Conservation (phyloP, 208 protist species). For the Leishmania braziliensis region DNA sequence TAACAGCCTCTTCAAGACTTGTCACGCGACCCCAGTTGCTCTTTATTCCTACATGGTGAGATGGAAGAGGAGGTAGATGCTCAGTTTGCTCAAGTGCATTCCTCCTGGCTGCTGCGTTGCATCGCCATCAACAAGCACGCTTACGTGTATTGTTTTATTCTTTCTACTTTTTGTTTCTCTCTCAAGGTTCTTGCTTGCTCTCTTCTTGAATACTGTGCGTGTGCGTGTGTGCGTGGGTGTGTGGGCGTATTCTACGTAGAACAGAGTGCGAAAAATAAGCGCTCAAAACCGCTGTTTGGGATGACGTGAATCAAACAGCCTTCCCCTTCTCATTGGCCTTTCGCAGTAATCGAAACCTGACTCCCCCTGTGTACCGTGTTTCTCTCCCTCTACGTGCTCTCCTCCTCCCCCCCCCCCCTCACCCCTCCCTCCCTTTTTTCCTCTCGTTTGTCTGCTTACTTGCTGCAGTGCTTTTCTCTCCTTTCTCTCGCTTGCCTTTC, state of each 20-base stretch:
- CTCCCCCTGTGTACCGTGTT: not conserved
- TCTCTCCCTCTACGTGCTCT: not conserved
- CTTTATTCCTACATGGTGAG: not conserved
- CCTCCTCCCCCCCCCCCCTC: not conserved
- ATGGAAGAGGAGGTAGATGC: not conserved
- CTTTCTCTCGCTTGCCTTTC: not conserved
- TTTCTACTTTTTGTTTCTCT: not conserved
- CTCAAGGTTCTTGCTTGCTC: not conserved
- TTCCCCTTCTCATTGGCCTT: not conserved
- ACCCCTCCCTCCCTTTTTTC: not conserved
- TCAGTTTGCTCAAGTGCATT: not conserved
- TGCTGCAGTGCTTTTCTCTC: not conserved
- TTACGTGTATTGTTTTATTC: not conserved
- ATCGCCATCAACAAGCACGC: not conserved
- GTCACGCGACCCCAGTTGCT: not conserved
- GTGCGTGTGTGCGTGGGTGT: slow-evolving; percentile 2
- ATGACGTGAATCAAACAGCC: not conserved
- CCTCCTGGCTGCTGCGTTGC: not conserved
- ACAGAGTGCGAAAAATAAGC: not conserved
- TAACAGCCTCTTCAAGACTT: not conserved
- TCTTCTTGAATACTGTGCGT: not conserved
- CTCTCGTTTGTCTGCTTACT: not conserved
- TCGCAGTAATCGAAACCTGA: not conserved
- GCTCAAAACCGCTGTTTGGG: not conserved
- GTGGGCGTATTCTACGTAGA: slow-evolving; percentile 1